Conservation (phyloP, 495 filamentous ascomycete genomes). For the Penicillium cataractarum region DNA sequence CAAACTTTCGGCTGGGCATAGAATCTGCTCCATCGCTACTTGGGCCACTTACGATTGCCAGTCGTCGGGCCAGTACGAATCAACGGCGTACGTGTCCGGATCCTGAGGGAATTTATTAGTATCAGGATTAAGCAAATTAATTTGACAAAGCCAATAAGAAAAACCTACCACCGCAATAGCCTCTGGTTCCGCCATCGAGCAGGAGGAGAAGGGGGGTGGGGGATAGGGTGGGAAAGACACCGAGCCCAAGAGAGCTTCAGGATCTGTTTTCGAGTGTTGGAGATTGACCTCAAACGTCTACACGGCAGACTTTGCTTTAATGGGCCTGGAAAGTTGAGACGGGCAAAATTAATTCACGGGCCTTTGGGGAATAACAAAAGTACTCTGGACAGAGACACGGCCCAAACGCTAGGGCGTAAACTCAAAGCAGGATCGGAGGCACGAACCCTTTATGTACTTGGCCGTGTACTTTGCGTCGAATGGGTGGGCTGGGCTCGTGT, state of each 20-base stretch:
- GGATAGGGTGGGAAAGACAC: not conserved
- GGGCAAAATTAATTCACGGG: not conserved
- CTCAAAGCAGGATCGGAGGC: slow-evolving; percentile 6
- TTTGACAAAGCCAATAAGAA: not conserved
- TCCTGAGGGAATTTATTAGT: slow-evolving; percentile 2
- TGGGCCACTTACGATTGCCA: slow-evolving; percentile 24
- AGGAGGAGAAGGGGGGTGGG: not conserved
- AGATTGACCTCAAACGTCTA: slow-evolving; percentile 2
- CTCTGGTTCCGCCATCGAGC: slow-evolving; percentile 4
- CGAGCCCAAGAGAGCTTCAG: not conserved
- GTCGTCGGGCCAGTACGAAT: slow-evolving; percentile 18
- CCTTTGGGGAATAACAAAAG: not conserved
- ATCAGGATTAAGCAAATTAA: not conserved
- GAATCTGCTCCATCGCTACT: not conserved
- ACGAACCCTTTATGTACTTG: slow-evolving; percentile 8
- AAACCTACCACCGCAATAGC: slow-evolving; percentile 8
- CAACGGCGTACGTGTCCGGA: slow-evolving; percentile 18
- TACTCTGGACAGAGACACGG: slow-evolving; percentile 11
- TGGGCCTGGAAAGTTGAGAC: slow-evolving; percentile 1
- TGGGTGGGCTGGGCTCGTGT: not conserved
- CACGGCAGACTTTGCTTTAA: slow-evolving; percentile 12
- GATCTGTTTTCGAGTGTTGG: not conserved
- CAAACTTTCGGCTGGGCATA: not conserved
- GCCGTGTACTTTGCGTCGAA: not conserved
- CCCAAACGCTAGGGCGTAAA: slow-evolving; percentile 12